Base-by-base conservation (phyloP, 495 filamentous ascomycete genomes). In the Trichoderma parareesei region DNA sequence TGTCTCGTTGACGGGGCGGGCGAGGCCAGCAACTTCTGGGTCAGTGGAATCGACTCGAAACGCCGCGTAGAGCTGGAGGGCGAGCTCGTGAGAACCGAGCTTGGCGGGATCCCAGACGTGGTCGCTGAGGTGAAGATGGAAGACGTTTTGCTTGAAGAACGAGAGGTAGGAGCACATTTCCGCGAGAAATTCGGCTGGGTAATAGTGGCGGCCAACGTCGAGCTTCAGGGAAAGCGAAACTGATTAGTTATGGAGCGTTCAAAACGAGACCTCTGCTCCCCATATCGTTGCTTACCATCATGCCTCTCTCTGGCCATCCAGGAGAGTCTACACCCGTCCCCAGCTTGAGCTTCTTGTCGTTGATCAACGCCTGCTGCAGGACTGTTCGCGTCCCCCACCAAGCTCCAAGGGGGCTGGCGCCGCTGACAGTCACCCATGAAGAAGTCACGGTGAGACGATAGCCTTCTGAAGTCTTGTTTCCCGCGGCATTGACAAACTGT, bases 171-270 rank as follows among this genome's bases (percentile, higher is more conserved):
- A 82, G 71, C 82, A 85, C 16, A 85, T 74, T 8, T 84, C 82
- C 40, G 83, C 84, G 61, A 85, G 71, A 63, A 81, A 84, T 2
- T 71, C 69, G 16, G 76, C 71, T 1, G 79, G 71, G 67, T 85
- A 85, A 81, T 82, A 85, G 65, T 85, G 84, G 14, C 82, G 75
- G 13, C 82, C 82, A 2, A 81, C 82, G 65, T 85, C 82, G 0
- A 85, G 27, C 53, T 57, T 27, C 27, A 0, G 27, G 27, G 27
- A 11, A n/a, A 37, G 33, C 11, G 18, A 49, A 70, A 55, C 0
- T 1, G 18, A 37, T 35, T 57, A 38, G 53, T 9, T 16, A 13
- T 14, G 8, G 3, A 57, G 3, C 14, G 11, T 57, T 13, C 27
- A 6, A 14, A 8, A 4, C n/a, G 10, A 55, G 48, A 53, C 18